Conservation (phyloP, 2,329 filamentous ascomycete genomes). For the Cladosporium velox region DNA sequence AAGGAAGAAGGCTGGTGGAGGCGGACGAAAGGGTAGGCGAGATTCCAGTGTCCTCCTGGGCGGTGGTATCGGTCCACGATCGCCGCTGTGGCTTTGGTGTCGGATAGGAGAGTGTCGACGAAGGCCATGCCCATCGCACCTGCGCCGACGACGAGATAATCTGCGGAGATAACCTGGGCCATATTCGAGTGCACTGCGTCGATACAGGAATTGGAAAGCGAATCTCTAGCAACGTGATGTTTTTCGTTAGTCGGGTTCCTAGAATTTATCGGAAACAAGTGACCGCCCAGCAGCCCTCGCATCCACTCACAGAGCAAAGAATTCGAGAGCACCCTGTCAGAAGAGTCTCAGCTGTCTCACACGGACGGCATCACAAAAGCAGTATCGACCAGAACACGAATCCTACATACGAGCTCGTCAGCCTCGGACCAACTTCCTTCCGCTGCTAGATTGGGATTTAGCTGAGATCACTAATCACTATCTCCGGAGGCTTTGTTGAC, state of each 20-base stretch:
- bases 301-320: not conserved
- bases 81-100: slow-evolving; percentile 20
- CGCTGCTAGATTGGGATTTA: not conserved
- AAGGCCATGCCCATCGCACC: slow-evolving; percentile 31
- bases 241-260: not conserved
- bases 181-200: not conserved
- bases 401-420: not conserved
- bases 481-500: no score
- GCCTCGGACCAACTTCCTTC: not conserved
- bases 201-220: not conserved
- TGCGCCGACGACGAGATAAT: slow-evolving; percentile 27
- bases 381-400: not conserved
- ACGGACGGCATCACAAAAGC: not conserved
- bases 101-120: slow-evolving; percentile 23
- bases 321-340: not conserved
- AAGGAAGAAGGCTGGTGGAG: slow-evolving; percentile 28
- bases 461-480: not conserved
- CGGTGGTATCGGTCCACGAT: slow-evolving; percentile 26
- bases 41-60: slow-evolving; percentile 28
- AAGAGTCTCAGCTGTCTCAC: not conserved
- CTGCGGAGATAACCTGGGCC: not conserved
- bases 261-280: not conserved
- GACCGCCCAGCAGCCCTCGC: not conserved
- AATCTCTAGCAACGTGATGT: not conserved
- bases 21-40: slow-evolving; percentile 28